Evolutionary conservation across 2,329 filamentous ascomycete genomes (phyloP), one percentile per base, ranked within the genome.

Genomic region (Penicillium frequentans): DNA sequence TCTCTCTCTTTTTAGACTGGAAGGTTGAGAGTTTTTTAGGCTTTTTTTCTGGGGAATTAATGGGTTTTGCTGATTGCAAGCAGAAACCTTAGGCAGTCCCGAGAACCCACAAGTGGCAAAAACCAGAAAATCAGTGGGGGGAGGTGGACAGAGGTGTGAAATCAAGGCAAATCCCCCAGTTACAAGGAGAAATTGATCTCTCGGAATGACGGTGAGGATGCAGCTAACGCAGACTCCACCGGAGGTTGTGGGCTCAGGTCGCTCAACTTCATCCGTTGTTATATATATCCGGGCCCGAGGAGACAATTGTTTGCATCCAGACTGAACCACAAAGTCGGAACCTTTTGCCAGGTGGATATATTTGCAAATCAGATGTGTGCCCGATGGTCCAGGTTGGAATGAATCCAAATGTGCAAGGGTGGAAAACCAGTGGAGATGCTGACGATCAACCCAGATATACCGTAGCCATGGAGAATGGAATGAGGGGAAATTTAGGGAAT

Each of bases 301-400:
- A 31, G 47, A 26, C 31, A 21, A n/a, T 46, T 48, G 52, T 54
- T 54, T 54, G 44, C 44, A 42, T 35, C 24, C 33, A 21, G 54
- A 19, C 54, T 19, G 48, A 55, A 55, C 48, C 54, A 39, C 39
- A 51, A 51, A 14, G 3, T 50, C 33, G 35, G 48, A 42, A 42
- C 16, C 21, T 49, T 27, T 26, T 56, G 54, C 54, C 48, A 51
- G 33, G 33, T 51, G 27, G 27, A 14, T 49, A 23, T 21, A 29
- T 16, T 29, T 24, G 43, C 35, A 39, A 37, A 37, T 37, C 35
- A 37, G 10, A 37, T 42, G n/a, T 21, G 44, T 58, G 45, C 58
- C 58, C 56, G 29, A 60, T 60, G 53, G 58, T 50, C 47, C 13
- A 44, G 46, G 56, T 60, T 58, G 19, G 52, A 62, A 62, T 61